Evolutionary conservation across 116 monocot genomes (phyloP).

Genomic region (Iris pallida): DNA sequence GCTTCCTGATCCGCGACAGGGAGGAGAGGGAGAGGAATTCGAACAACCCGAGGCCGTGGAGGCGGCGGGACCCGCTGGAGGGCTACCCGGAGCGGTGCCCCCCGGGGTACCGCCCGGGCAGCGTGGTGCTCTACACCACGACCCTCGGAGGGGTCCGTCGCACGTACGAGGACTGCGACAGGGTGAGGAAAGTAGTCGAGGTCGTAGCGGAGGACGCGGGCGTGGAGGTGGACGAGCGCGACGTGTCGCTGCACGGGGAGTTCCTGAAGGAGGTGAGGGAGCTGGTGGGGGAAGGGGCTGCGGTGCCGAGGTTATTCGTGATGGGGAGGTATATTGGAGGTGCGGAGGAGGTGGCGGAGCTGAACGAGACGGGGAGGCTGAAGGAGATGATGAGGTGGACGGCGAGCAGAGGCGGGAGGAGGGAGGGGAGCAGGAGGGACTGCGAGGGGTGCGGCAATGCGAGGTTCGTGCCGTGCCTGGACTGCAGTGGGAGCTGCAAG

Average conservation of each 20-base stretch:
- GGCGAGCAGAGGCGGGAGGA: constrained; percentile 8
- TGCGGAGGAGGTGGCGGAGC: constrained; percentile 55
- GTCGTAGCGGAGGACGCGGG: constrained; percentile 38
- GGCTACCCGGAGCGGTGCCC: constrained; percentile 50
- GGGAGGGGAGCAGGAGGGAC: constrained; percentile 23
- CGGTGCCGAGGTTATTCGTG: constrained; percentile 69
- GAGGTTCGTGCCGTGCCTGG: constrained; percentile 41
- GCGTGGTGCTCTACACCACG: constrained; percentile 82
- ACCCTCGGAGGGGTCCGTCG: constrained; percentile 73
- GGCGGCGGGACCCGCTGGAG: constrained; percentile 63
- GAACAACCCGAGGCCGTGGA: constrained; percentile 15
- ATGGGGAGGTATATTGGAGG: constrained; percentile 77
- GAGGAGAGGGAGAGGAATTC: constrained; percentile 34
- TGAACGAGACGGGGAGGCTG: constrained; percentile 65
- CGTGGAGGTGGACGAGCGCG: constrained; percentile 67
- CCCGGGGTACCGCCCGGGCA: constrained; percentile 46
- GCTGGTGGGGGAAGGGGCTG: constrained; percentile 43
- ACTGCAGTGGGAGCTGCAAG: constrained; percentile 49
- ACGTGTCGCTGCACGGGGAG: constrained; percentile 81
- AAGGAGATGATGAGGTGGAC: constrained; percentile 61
- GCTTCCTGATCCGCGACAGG: constrained; percentile 67
- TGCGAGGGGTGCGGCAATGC: constrained; percentile 53
- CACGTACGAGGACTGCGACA: constrained; percentile 86
- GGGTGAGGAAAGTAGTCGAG: constrained; percentile 53
- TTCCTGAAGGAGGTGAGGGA: constrained; percentile 74